These are phyloP conservation scores for Penicillium herquei DNA, from an alignment of 495 filamentous ascomycete species.

Conservation along the genomic window DNA sequence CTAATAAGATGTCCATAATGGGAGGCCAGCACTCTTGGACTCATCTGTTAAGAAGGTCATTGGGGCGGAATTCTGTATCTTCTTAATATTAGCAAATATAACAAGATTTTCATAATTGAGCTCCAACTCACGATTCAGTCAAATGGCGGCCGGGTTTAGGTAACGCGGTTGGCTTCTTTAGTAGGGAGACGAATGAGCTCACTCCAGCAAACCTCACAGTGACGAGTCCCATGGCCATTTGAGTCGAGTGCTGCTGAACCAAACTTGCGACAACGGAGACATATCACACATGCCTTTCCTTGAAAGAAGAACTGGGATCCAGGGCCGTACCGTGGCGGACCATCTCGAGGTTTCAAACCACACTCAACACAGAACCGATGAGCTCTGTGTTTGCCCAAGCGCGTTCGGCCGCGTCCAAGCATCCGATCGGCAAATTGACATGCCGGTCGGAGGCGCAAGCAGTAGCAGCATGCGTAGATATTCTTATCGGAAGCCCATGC, in stretches of 20 bases:
- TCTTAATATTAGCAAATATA: no score
- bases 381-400: conserved; percentile 18
- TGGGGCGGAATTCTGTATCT: no score
- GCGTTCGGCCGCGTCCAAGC: conserved; percentile 24
- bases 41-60: no score
- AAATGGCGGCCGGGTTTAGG: no score
- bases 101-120: no score
- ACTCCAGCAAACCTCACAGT: conserved; percentile 1
- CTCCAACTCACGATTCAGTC: no score
- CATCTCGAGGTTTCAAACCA: conserved; percentile 28
- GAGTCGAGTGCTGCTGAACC: conserved; percentile 14
- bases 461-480: conserved; percentile 40
- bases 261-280: conserved; percentile 29
- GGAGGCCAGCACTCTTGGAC: no score
- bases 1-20: no score
- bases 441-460: conserved; percentile 30
- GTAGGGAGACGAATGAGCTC: background rate
- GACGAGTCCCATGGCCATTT: conserved; percentile 8
- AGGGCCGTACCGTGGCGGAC: conserved; percentile 31
- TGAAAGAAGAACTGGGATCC: conserved; percentile 26
- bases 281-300: conserved; percentile 26
- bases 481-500: conserved; percentile 23
- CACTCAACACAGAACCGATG: conserved; percentile 41
- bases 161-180: no score
- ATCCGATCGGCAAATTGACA: conserved; percentile 33